Conservation (phyloP, 495 filamentous ascomycete genomes). For the Trichoderma virens region DNA sequence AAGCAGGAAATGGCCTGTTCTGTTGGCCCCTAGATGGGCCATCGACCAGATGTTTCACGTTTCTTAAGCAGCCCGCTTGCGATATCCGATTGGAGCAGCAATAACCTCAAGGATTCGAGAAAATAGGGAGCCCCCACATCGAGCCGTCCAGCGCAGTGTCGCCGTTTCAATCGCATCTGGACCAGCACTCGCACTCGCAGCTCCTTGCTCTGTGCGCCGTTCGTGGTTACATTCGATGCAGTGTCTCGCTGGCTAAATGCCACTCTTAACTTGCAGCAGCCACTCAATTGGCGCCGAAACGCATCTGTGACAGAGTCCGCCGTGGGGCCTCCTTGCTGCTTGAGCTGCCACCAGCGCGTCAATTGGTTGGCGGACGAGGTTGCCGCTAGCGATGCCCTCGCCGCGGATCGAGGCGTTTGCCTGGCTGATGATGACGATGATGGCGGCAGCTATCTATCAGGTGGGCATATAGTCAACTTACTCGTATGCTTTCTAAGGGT, state of each 20-base stretch:
- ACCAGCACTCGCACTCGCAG: not conserved
- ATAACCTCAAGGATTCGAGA: not conserved
- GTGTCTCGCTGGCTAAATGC: not conserved
- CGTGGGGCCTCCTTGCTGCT: not conserved
- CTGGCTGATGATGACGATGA: too few species aligned
- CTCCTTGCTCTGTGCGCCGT: not conserved
- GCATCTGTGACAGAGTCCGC: not conserved
- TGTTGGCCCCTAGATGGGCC: too few species aligned
- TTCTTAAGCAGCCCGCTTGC: not conserved
- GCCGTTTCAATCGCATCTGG: not conserved
- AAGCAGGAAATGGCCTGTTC: not conserved
- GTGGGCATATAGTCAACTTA: not conserved
- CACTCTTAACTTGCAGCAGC: not conserved
- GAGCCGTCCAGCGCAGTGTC: not conserved
- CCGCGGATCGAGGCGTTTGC: not conserved
- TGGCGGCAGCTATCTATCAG: not conserved
- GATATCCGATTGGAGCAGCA: not conserved
- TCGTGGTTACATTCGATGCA: not conserved
- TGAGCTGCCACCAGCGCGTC: not conserved
- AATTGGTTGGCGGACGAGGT: not conserved
- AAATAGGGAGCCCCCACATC: not conserved
- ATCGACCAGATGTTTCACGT: not conserved
- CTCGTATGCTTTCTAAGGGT: not conserved
- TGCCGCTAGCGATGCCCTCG: not conserved
- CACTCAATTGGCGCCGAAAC: slow-evolving; percentile 7